Evolutionary conservation across 768 basidiomycete species (phyloP).

Genomic region (Agaricus blazei): DNA sequence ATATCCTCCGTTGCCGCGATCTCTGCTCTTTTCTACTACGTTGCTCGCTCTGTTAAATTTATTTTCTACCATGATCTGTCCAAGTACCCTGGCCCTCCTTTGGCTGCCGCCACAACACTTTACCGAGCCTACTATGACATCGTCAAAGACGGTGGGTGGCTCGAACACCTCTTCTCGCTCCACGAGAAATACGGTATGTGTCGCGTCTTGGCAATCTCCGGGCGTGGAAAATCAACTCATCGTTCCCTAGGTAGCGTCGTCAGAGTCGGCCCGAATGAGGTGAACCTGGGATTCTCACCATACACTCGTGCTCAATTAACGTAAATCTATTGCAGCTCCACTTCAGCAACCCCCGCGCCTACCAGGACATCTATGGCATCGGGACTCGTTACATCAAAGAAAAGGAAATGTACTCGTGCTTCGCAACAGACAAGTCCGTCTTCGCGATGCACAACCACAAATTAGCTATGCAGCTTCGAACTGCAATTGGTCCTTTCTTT

Average conservation of each 20-base stretch:
- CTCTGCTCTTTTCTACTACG: not conserved
- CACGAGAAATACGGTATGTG: slow-evolving; percentile 31
- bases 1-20: not conserved
- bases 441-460: slow-evolving; percentile 29
- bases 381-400: slow-evolving; percentile 32
- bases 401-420: slow-evolving; percentile 28
- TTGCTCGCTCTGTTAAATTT: slow-evolving; percentile 12
- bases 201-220: not conserved
- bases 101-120: slow-evolving; percentile 27
- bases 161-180: slow-evolving; percentile 28
- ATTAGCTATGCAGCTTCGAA: slow-evolving; percentile 28
- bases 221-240: not conserved
- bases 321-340: slow-evolving; percentile 26
- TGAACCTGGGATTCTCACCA: slow-evolving; percentile 11
- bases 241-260: slow-evolving; percentile 27
- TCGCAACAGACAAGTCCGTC: slow-evolving; percentile 31
- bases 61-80: slow-evolving; percentile 23
- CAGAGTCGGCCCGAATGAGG: slow-evolving; percentile 35
- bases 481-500: slow-evolving; percentile 34
- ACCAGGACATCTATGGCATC: slow-evolving; percentile 36
- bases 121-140: slow-evolving; percentile 32
- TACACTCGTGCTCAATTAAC: not conserved
- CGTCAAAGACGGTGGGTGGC: slow-evolving; percentile 31
- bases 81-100: slow-evolving; percentile 26
- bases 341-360: slow-evolving; percentile 34